Base-by-base conservation (phyloP, 768 basidiomycete genomes). In the Auriscalpium vulgare region DNA sequence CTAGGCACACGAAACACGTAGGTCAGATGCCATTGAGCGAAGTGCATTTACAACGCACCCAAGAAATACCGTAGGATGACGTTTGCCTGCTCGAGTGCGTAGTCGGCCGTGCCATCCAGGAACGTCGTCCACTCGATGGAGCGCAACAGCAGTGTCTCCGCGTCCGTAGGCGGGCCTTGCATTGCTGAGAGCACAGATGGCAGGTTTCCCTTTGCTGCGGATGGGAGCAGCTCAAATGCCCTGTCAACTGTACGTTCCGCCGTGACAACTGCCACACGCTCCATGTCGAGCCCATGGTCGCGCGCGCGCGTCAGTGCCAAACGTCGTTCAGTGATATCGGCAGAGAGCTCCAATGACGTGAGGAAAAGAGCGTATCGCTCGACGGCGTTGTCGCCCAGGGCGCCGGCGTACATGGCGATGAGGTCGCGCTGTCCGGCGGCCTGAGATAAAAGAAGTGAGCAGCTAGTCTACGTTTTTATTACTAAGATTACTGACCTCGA, bases 61-160 rank as follows among this genome's bases (percentile, higher is more conserved):
- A 98, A 79, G 75, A 97, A 91, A 67, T 92, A 93, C 14, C 95
- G 84, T 55, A 93, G 67, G 56, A 97, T 88, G 43, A 88, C 85
- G 56, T 95, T 95, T 1, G 91, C 85, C 64, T 94, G 91, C 64
- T 88, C 83, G 9, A 97, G 72, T 0, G 94, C 95, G 7, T 84
- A 84, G 10, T 76, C 72, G 59, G 86, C 84, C 1, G 95, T 98
- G 6, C 78, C 72, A 36, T 83, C 80, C 61, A 78, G 75, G 67
- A 89, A 88, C 0, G 83, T 87, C 51, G 95, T 88, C 95, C 95
- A 99, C 65, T 98, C 95, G 50, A 97, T 85, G 0, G 91, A 89
- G 17, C 94, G 82, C 35, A 95, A 76, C 8, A 98, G 74, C 49
- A 88, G 67, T 58, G 71, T 65, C 65, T 92, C 88, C 0, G 71